phyloP scores from a whole-genome alignment of 2,329 filamentous ascomycete species.

The Penicillium nordicum region DNA sequence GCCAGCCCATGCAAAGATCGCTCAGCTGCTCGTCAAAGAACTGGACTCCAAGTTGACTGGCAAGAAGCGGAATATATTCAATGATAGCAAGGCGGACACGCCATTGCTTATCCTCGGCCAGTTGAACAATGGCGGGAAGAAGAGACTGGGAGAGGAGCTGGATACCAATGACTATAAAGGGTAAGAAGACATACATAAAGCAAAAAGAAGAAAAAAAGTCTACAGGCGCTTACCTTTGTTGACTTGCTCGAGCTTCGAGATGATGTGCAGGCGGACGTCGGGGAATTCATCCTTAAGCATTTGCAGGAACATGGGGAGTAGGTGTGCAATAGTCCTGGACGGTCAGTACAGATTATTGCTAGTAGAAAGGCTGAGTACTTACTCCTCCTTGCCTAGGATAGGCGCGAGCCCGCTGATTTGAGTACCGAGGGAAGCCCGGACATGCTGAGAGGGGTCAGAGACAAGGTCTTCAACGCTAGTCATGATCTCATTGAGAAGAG shows the following conservation, averaged over 20 bases:
- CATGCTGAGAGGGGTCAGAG: constrained; percentile 93
- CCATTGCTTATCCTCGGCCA: constrained; percentile 99
- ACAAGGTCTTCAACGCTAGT: constrained; percentile 93
- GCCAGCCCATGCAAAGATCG: constrained; percentile 95
- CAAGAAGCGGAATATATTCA: constrained; percentile 95
- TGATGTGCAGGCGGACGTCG: constrained; percentile 96
- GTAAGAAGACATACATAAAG: neutral
- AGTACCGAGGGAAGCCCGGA: constrained; percentile 88
- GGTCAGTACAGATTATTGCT: constrained; percentile 18
- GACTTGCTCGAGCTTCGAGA: constrained; percentile 97
- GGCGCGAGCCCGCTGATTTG: constrained; percentile 96
- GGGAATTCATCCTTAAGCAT: constrained; percentile 99
- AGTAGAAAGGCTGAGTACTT: constrained; percentile 37
- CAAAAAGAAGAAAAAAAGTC: neutral
- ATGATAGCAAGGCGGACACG: constrained; percentile 96
- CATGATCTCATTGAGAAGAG: constrained; percentile 94
- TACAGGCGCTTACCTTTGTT: constrained; percentile 68
- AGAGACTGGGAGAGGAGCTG: constrained; percentile 94
- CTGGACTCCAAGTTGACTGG: constrained; percentile 89
- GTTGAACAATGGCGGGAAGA: constrained; percentile 91
- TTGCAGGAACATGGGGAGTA: constrained; percentile 96
- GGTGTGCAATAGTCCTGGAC: constrained; percentile 82
- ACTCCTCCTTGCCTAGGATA: constrained; percentile 97
- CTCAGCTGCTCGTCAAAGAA: constrained; percentile 99
- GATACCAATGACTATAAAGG: constrained; percentile 79